These are phyloP conservation scores for Yamagishiella unicocca DNA, from an alignment of 139 green algal genomes.

Conservation along the genomic window DNA sequence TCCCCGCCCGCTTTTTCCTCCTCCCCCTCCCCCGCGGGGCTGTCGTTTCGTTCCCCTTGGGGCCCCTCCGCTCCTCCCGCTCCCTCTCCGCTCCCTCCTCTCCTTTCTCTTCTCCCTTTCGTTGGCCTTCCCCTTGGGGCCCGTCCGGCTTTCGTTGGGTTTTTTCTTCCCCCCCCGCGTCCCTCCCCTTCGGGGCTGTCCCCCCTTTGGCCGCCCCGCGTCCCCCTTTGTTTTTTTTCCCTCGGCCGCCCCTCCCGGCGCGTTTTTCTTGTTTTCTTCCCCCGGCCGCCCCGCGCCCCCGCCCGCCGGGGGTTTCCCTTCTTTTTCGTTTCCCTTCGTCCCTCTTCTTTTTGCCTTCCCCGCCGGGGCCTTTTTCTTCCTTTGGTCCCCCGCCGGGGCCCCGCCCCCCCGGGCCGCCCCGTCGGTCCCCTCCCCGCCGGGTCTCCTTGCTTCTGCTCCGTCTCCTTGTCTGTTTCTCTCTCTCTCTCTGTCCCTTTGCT, in stretches of 20 bases:
- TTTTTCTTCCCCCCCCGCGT: background rate
- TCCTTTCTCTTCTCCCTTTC: background rate
- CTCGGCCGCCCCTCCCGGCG: background rate
- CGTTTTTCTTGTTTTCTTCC: background rate
- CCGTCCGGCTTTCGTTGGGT: background rate
- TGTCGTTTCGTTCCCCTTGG: background rate
- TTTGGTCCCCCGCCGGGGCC: no score
- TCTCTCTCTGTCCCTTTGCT: no score
- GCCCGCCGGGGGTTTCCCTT: no score
- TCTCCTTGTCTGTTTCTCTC: no score
- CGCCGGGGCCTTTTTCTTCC: background rate
- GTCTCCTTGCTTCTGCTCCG: no score
- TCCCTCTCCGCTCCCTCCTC: background rate
- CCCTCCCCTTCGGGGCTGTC: background rate
- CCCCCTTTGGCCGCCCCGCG: no score
- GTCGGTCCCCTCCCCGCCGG: background rate
- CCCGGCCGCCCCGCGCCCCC: no score
- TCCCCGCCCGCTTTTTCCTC: background rate
- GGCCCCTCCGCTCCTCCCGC: no score
- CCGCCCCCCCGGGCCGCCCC: no score
- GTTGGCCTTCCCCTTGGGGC: background rate
- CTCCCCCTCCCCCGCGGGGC: background rate
- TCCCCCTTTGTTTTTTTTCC: background rate
- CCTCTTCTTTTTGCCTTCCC: background rate
- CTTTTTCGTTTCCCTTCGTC: background rate